These are phyloP conservation scores for Zanthoxylum bungeanum DNA, from an alignment of 345 rosid species.

Conservation along the genomic window DNA sequence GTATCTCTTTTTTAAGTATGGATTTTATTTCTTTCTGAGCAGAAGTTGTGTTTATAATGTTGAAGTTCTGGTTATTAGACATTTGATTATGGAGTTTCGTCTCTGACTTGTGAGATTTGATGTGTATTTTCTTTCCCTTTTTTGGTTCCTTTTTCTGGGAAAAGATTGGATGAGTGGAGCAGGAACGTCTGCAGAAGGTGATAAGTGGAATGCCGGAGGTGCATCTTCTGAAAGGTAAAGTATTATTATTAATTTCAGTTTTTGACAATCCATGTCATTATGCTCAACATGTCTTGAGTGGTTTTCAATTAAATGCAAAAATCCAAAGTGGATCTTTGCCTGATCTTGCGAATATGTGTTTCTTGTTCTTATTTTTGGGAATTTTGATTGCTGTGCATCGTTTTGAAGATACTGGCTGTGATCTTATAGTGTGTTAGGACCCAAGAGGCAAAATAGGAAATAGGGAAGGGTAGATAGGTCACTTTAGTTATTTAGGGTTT, in stretches of 20 bases:
- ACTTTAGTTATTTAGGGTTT: too few relatives aligned
- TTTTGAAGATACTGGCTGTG: neutral
- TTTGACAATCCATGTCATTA: neutral
- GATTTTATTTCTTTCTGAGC: slow-evolving; percentile 2
- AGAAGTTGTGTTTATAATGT: neutral
- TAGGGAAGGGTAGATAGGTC: too few relatives aligned
- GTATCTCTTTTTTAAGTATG: slow-evolving; percentile 11
- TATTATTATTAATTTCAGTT: neutral
- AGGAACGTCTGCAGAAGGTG: slow-evolving; percentile 59
- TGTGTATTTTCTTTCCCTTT: neutral
- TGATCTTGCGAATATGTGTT: neutral
- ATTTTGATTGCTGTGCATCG: neutral
- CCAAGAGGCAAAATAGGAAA: too few relatives aligned
- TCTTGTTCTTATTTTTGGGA: neutral
- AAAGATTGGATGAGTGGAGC: slow-evolving; percentile 64
- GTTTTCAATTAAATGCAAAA: neutral
- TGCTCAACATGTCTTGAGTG: neutral
- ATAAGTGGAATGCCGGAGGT: slow-evolving; percentile 61
- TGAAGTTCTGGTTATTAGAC: neutral
- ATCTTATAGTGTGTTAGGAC: neutral
- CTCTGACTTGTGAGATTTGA: slow-evolving; percentile 1
- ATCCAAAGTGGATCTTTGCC: neutral
- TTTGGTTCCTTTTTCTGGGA: slow-evolving; percentile 5
- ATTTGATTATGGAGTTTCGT: neutral
- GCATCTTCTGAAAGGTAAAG: slow-evolving; percentile 55